Base-by-base conservation (phyloP, 2,329 filamentous ascomycete genomes). In the Aspergillus japonicus region DNA sequence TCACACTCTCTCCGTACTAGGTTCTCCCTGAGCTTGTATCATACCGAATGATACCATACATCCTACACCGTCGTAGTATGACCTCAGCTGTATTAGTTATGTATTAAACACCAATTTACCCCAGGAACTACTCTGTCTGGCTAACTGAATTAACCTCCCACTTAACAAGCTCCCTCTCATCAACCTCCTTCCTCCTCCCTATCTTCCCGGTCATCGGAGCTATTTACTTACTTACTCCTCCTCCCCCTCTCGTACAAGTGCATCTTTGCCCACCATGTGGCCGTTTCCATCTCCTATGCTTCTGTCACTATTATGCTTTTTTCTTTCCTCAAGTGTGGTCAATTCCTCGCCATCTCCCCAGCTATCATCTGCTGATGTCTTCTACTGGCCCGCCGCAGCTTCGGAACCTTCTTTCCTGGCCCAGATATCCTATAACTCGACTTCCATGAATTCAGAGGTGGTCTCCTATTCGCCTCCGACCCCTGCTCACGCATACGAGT, bases 391-490 rank as follows among this genome's bases (percentile, higher is more conserved):
- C 19, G 50, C 77, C 26, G 59, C 66, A 33, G 62, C 70, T 16
- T 39, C 72, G 19, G 64, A 75, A 50, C 75, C 76, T 12, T 71
- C 72, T 24, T 55, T 69, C 26, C 71, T 81, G 47, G 78, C 76
- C 24, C 75, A 71, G 58, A 66, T 80, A 60, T 71, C 74, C 52
- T 80, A 80, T 61, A 74, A 80, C 59, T 73, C 76, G 5, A 58
- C 65, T 14, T 73, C 75, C 6, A 66, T 74, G 44, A 70, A 71
- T 24, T 70, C 75, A 47, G 67, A 72, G 29, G 65, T 80, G 11
- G 61, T 74, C 11, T 74, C 76, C 19, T 80, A 77, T 66, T 71
- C 73, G 4, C 75, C 76, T 33, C 76, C 77, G 7, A 62, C 50
- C 7, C 29, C 64, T 2, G 57, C 23, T 24, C 39, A 59, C 62